Base-by-base conservation (phyloP, 108 stramenopile genomes). In the Bacterosira constricta region DNA sequence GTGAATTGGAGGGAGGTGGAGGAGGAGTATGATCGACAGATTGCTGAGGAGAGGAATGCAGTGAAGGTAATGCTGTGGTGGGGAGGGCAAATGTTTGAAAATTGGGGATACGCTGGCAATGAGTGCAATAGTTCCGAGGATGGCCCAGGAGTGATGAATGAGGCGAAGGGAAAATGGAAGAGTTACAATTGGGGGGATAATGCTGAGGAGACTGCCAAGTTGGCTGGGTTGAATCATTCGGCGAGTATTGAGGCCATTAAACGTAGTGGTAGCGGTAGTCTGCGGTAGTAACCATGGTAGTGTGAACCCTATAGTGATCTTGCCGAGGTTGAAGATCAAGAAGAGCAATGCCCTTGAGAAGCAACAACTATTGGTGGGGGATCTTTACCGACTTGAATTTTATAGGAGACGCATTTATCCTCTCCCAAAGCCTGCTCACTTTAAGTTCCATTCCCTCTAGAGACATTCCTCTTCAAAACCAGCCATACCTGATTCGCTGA, bases 41-140 rank as follows among this genome's bases (percentile, higher is more conserved):
- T 90, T 35, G 21, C 50, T 47, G 61, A 42, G 41, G 17, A 42
- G 17, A 12, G 12, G 15, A 42, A 12, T 42, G 1, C 58, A 47
- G 58, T 34, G 57, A 59, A 31, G 41, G 26, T 21, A 1, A 11
- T 11, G 49, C 4, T 4, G 65, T 12, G 17, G 50, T 23, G 11
- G 64, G 30, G 64, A 36, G 26, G 27, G 50, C 88, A 92, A 77
- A 82, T 90, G 88, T 87, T 92, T 79, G 83, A 91, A 67, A 84
- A 80, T 55, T 91, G 94, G 47, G 94, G 90, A 1, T 92, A 81
- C 58, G 88, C 87, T 8, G 81, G 86, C 49, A 86, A 86, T 21
- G 88, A 89, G 72, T 73, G 84, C 35, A 56, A 32, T n/a, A 42
- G 74, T 46, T 20, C 34, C 7, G 71, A 76, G 15, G 42, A 60